These are phyloP conservation scores for Aspergillus texensis DNA, from an alignment of 2,329 filamentous ascomycete species.

Conservation along the genomic window DNA sequence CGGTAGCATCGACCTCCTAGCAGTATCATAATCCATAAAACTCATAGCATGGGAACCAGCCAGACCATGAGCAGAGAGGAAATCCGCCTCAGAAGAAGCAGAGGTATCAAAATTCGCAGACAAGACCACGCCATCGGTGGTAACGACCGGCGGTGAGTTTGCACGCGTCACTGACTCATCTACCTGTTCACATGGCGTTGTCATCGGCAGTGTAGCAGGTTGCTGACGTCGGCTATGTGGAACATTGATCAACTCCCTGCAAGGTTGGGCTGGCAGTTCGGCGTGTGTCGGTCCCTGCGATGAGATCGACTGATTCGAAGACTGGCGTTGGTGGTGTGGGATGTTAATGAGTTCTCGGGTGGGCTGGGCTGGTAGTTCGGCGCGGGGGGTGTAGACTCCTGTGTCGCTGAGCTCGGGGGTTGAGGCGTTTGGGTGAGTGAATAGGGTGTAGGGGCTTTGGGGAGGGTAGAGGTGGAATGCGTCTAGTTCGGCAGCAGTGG, in stretches of 20 bases:
- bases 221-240: neutral
- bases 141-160: conserved; percentile 20
- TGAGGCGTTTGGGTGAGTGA: neutral
- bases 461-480: neutral
- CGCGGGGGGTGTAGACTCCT: conserved; percentile 28
- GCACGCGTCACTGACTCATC: neutral
- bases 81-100: neutral
- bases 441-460: neutral
- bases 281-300: neutral
- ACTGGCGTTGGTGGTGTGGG: conserved; percentile 17
- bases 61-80: neutral
- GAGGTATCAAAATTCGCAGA: conserved; percentile 27
- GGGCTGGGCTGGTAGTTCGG: conserved; percentile 27
- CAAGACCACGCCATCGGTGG: conserved; percentile 31
- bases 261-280: neutral
- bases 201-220: neutral
- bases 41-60: conserved; percentile 23
- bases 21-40: conserved; percentile 29
- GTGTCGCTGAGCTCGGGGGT: conserved; percentile 31
- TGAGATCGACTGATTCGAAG: neutral
- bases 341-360: conserved; percentile 35
- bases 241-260: neutral
- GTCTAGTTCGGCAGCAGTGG: neutral
- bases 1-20: conserved; percentile 3
- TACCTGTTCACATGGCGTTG: neutral